Evolutionary conservation across 2,329 filamentous ascomycete genomes (phyloP), one percentile per base, ranked within the genome.

Genomic region (Trichocomaceae sp.): DNA sequence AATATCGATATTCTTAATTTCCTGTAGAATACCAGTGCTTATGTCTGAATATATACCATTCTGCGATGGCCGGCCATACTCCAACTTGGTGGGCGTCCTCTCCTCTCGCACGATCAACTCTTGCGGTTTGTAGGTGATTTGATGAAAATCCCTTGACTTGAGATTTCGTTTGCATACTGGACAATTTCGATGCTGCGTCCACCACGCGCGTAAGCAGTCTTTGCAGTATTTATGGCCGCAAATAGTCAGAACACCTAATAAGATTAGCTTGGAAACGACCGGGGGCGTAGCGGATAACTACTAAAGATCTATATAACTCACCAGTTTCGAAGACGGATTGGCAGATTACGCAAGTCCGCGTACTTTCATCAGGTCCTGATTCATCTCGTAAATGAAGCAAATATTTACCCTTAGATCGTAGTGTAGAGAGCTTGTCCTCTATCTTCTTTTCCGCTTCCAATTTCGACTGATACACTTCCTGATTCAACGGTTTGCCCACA

Each of bases 141-240:
- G 84, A 66, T 95, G 88, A 48, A 97, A 81, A 66, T 93, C 89
- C 1, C 78, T 79, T 0, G 73, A 64, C 26, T 76, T 77, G 6
- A 97, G 74, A 1, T 75, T 76, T 46, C 78, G 80, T 68, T 96
- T 96, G 77, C 93, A 99, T 5, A 89, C 79, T 0, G 92, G 92
- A 62, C 92, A 97, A 50, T 82, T 92, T 17, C 78, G 81, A 62
- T 90, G 84, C 31, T 82, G 77, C 55, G 76, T 78, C 75, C 86
- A 89, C 93, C 93, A 97, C 12, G 83, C 62, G 37, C 79, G 77
- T 61, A 97, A 85, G 69, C 93, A 97, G 26, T 89, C 87, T 64
- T 89, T 90, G 75, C 92, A 96, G 67, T 90, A 97, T 60, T 90
- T 83, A 66, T 99, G 93, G 0, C 92, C 92, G 67, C 93, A 97